Evolutionary conservation across 1,139 yeast species (phyloP), one percentile per base, ranked within the genome.

Genomic region (Kazachstania sp.): DNA sequence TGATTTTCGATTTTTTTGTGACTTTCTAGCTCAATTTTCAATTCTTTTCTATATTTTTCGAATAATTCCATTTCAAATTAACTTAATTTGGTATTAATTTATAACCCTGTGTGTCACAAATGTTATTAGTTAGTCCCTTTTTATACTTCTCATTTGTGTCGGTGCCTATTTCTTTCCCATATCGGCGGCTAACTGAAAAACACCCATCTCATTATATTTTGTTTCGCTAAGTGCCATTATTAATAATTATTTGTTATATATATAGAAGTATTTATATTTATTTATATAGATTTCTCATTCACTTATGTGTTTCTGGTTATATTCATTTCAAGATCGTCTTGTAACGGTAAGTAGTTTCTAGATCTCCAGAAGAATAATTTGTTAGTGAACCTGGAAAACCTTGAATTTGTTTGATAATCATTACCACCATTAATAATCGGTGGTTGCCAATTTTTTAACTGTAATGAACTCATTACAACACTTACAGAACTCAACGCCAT

Each of bases 401-500:
- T 7, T 4, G 28, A 23, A 4, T 2, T 9, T 7, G 28, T 23
- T 23, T 23, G 28, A 37, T 23, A 6, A 4, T 23, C 28, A n/a
- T 16, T 7, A 6, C n/a, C 28, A 23, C 5, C n/a, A 7, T 23
- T 29, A 13, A 37, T 12, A 3, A 16, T n/a, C 3, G 47, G 77
- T 9, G 81, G 71, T 34, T 55, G 73, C 86, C 88, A 83, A 43
- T 65, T 65, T 60, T 80, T 83, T 56, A 94, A 71, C 58, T 79
- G 59, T 53, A 94, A 71, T 1, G 97, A 87, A 54, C 87, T 85
- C 40, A 81, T 57, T 11, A 94, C 92, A 23, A 94, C 98, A 60
- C 95, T 84, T 4, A 87, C 83, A 9, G 95, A 85, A 56, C 95
- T 85, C 59, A 86, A 70, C 1, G 96, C 95, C 98, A 94, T 94